These are phyloP conservation scores for Dactylellina parvicollis DNA, from an alignment of 2,329 filamentous ascomycete genomes.

Conservation along the genomic window DNA sequence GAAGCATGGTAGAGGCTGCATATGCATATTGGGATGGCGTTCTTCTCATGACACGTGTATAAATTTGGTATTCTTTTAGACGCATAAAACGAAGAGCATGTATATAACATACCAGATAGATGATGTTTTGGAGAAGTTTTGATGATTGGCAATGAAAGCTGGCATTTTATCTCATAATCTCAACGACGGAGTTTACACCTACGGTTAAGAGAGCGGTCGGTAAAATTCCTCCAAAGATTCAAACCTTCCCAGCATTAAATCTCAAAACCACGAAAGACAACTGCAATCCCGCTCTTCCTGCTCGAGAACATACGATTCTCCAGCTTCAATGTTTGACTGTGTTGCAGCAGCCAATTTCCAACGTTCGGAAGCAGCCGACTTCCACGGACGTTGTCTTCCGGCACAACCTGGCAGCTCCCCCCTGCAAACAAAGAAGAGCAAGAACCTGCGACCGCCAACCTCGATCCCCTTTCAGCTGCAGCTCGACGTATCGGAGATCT, in stretches of 20 bases:
- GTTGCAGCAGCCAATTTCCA: slow-evolving; percentile 30
- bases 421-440: background rate
- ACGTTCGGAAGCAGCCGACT: slow-evolving; percentile 50
- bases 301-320: no score
- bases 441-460: slow-evolving; percentile 12
- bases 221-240: no score
- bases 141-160: no score
- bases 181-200: no score
- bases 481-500: slow-evolving; percentile 18
- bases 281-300: no score
- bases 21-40: slow-evolving; percentile 26
- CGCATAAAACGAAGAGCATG: no score
- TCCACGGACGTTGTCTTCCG: slow-evolving; percentile 35
- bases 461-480: slow-evolving; percentile 15
- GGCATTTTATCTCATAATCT: background rate
- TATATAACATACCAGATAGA: no score
- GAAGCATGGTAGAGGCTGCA: background rate
- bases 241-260: no score
- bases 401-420: background rate
- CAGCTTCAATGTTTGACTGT: background rate
- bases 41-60: slow-evolving; percentile 1
- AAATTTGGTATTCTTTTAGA: background rate
- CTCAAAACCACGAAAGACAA: no score
- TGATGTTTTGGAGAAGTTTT: no score
- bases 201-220: no score